Conservation (phyloP, 768 basidiomycete species). For the Termitomyces sp. region DNA sequence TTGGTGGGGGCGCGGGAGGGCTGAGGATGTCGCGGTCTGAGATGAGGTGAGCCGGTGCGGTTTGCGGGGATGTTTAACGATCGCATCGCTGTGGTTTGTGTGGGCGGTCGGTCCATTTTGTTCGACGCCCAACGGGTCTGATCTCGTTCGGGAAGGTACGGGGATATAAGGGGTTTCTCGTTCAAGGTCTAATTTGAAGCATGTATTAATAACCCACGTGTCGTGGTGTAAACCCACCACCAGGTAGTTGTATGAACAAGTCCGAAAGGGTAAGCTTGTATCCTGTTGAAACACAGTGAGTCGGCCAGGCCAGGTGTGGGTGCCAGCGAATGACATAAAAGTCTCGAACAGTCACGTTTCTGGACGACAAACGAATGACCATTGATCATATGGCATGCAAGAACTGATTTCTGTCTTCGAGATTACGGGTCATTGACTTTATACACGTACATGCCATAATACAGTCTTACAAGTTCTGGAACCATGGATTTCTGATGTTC, state of each 20-base stretch:
- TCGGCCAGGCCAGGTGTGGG: neutral
- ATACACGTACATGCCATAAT: neutral
- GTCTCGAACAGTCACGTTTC: neutral
- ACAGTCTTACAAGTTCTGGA: neutral
- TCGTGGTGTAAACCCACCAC: neutral
- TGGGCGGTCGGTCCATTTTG: no score
- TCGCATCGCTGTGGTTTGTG: neutral
- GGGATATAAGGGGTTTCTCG: neutral
- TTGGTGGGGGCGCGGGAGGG: neutral
- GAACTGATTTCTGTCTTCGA: neutral
- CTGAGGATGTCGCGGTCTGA: neutral
- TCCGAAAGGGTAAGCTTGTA: neutral
- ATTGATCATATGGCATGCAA: neutral
- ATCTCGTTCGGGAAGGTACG: neutral
- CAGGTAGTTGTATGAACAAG: neutral
- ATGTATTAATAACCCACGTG: neutral
- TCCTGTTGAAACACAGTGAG: neutral
- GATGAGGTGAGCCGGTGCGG: neutral
- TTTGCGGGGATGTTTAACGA: neutral
- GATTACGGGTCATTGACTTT: neutral
- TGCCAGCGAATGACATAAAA: neutral
- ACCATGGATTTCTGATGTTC: neutral
- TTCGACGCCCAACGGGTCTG: no score
- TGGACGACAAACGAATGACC: neutral
- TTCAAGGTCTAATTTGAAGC: neutral